These are phyloP conservation scores for Xerocomellus intermedius DNA, from an alignment of 768 basidiomycete genomes.

Conservation along the genomic window DNA sequence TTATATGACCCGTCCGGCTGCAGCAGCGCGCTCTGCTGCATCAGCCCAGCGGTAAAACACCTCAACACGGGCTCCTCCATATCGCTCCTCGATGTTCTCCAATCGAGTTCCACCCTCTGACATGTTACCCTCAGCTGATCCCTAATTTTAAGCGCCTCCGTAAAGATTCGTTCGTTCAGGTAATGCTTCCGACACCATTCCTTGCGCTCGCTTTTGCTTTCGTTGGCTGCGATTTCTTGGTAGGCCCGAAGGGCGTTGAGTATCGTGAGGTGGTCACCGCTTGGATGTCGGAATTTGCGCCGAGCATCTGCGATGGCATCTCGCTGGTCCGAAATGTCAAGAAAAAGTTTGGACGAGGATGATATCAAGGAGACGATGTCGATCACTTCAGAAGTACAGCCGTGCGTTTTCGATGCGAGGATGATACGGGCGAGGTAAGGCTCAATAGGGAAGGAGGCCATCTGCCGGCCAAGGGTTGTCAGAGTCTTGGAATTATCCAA, in stretches of 20 bases:
- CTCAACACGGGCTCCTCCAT: constrained; percentile 67
- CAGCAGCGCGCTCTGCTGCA: constrained; percentile 79
- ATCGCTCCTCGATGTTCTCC: constrained; percentile 55
- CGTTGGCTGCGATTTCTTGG: constrained; percentile 57
- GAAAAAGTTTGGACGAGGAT: constrained; percentile 75
- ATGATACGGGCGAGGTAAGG: constrained; percentile 77
- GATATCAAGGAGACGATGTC: constrained; percentile 84
- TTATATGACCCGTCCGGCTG: constrained; percentile 89
- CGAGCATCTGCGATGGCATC: constrained; percentile 70
- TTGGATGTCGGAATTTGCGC: constrained; percentile 74
- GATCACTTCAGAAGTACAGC: constrained; percentile 76
- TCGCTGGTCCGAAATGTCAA: constrained; percentile 73
- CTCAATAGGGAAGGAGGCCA: constrained; percentile 93
- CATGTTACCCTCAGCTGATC: constrained; percentile 75
- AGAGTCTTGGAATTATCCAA: constrained; percentile 63
- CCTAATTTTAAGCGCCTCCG: constrained; percentile 75
- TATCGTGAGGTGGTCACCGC: constrained; percentile 90
- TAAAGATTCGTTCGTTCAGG: constrained; percentile 77
- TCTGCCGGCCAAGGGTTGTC: constrained; percentile 73
- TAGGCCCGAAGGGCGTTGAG: constrained; percentile 85
- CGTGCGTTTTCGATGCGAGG: constrained; percentile 69
- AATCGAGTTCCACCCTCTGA: constrained; percentile 57
- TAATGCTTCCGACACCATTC: constrained; percentile 87
- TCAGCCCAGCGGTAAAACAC: constrained; percentile 73
- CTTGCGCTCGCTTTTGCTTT: constrained; percentile 46